Conservation (phyloP, 306 rosid species). For the Medicago arabica region DNA sequence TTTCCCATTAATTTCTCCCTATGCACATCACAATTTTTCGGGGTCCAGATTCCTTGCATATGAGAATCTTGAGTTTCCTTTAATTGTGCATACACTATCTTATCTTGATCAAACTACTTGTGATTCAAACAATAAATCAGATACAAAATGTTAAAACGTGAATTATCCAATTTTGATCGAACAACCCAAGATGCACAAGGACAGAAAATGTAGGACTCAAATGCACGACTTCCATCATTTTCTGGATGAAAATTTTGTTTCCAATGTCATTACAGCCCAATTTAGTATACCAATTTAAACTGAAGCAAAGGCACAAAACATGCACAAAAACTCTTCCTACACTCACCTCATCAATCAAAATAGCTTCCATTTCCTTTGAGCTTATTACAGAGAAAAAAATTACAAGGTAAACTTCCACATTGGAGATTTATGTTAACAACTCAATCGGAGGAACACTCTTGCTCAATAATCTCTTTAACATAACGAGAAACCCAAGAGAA, state of each 20-base stretch:
- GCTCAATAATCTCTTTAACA: slow-evolving; percentile 38
- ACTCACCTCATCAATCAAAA: not conserved
- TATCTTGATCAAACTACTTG: not conserved
- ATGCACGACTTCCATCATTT: no score
- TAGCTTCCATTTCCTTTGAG: slow-evolving; percentile 19
- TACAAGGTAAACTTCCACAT: slow-evolving; percentile 37
- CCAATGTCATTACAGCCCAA: not conserved
- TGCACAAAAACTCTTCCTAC: not conserved
- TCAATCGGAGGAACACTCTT: slow-evolving; percentile 41
- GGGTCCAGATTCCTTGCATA: no score
- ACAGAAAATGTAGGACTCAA: no score
- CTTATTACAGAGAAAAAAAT: slow-evolving; percentile 27
- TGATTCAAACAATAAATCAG: not conserved
- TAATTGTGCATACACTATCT: not conserved
- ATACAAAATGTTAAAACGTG: not conserved
- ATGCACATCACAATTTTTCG: no score
- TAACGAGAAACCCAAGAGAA: slow-evolving; percentile 12
- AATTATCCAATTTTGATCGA: not conserved
- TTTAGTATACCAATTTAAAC: not conserved
- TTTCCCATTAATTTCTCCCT: no score
- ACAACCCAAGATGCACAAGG: not conserved
- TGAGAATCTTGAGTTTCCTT: not conserved
- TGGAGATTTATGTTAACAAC: slow-evolving; percentile 31
- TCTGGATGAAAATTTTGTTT: not conserved
- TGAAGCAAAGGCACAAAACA: not conserved